Evolutionary conservation across 192 early-diverging fungal species (phyloP), one percentile per base, ranked within the genome.

Genomic region (Backusella morwellensis): DNA sequence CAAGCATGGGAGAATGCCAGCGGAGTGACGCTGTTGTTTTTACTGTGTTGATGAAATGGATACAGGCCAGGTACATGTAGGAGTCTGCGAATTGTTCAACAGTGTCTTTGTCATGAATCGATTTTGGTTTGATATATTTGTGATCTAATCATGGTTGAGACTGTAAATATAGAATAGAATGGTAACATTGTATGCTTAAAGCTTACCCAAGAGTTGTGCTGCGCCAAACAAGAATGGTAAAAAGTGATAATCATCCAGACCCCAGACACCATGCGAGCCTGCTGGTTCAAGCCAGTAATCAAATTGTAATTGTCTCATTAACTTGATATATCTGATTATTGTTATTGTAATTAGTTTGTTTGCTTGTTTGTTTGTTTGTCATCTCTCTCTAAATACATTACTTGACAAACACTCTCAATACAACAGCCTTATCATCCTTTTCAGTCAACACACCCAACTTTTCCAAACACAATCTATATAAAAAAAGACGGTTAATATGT

Each of bases 211-310:
- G 38, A 98, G 86, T 81, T 98, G 96, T 14, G 93, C 90, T 14
- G 94, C 86, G 5, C 97, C 97, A 88, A 97, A 99, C 68, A 96
- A 52, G 80, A 97, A 99, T 7, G 98, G 96, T 80, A 99, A 81
- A 76, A 98, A 98, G 73, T 99, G 97, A 82, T 96, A 98, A 80
- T 99, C 98, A 76, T 99, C 97, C 50, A 99, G 87, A 3, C 98
- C 98, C 98, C 98, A 99, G n/a, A 99, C 98, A 70, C 98, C 98
- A 74, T 99, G 98, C 14, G 92, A 94, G 9, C 98, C 98, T 35
- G 98, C 98, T 14, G 98, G 98, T 78, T 99, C 98, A 23, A 99
- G 86, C 93, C 95, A 97, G 87, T 99, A 99, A 32, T 85, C 86
- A 79, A 93, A 90, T 78, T 98, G 97, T 41, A 99, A 80, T 70